Conservation (phyloP, 1,284 basidiomycete genomes). For the Rhodotorula glutinis region DNA sequence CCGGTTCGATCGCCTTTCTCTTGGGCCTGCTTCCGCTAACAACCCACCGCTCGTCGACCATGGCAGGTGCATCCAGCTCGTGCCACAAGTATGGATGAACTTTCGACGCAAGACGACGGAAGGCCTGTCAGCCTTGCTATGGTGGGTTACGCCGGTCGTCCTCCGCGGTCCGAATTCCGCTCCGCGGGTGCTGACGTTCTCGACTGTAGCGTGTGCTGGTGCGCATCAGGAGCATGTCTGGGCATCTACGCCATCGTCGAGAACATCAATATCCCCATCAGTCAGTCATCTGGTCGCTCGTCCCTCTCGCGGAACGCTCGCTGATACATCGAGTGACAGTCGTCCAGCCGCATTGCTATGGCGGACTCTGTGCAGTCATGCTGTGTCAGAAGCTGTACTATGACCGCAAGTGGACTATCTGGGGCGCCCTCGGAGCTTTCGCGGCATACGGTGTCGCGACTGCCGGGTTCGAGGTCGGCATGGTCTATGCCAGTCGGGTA, state of each 20-base stretch:
- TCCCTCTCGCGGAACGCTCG: not conserved
- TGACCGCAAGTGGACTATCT: constrained; percentile 17
- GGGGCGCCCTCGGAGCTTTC: constrained; percentile 7
- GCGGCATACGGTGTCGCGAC: constrained; percentile 13
- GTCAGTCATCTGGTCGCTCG: not conserved
- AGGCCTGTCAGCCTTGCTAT: constrained; percentile 2
- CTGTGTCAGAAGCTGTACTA: constrained; percentile 29
- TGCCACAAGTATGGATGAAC: constrained; percentile 22
- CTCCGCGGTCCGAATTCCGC: not conserved
- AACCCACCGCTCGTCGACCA: too few relatives aligned
- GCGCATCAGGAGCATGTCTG: constrained; percentile 10
- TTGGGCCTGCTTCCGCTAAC: too few relatives aligned
- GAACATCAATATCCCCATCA: constrained; percentile 30
- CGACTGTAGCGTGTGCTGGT: constrained; percentile 14
- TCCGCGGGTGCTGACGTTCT: not conserved
- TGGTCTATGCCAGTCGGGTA: constrained; percentile 20
- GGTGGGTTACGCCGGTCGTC: not conserved
- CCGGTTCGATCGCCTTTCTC: too few relatives aligned
- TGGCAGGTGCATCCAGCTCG: constrained; percentile 21
- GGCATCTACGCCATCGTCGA: constrained; percentile 28
- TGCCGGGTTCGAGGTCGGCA: constrained; percentile 23
- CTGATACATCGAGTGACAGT: not conserved
- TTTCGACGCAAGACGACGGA: constrained; percentile 18
- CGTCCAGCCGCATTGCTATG: constrained; percentile 32
- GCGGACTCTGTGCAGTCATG: constrained; percentile 11